A percentile compares a stretch with the other conserved stretches of the same genome.
These are phyloP conservation scores for Geotrichum reessii DNA, from an alignment of 1,139 yeast genomes.

Conservation along the genomic window DNA sequence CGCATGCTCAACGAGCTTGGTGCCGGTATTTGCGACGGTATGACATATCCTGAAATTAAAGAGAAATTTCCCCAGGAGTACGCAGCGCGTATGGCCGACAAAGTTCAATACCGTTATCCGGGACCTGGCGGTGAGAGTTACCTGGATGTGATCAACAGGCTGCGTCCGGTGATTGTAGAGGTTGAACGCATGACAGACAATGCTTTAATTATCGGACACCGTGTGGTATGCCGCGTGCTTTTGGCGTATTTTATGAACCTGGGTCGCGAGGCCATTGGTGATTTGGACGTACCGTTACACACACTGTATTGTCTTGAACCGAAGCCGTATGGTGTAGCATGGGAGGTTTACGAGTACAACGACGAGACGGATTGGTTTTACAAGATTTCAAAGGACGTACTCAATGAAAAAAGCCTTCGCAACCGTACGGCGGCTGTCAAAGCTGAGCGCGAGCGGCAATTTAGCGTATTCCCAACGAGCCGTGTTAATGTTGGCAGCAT, in stretches of 20 bases:
- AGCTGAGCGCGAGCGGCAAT: slow-evolving; percentile 13
- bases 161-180: slow-evolving; percentile 86
- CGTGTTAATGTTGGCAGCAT: background rate
- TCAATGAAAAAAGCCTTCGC: background rate
- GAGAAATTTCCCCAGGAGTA: slow-evolving; percentile 69
- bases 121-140: slow-evolving; percentile 98
- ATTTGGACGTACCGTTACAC: slow-evolving; percentile 87
- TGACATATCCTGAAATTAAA: slow-evolving; percentile 83
- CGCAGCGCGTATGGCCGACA: slow-evolving; percentile 65
- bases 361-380: slow-evolving; percentile 74
- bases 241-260: slow-evolving; percentile 85
- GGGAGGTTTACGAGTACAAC: slow-evolving; percentile 82
- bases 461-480: slow-evolving; percentile 17
- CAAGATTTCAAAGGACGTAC: slow-evolving; percentile 44
- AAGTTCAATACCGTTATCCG: slow-evolving; percentile 81
- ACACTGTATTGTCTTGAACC: slow-evolving; percentile 85
- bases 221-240: slow-evolving; percentile 84
- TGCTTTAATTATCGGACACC: slow-evolving; percentile 73
- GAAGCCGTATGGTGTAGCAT: slow-evolving; percentile 91
- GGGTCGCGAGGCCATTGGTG: slow-evolving; percentile 77
- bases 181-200: slow-evolving; percentile 89
- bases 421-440: slow-evolving; percentile 14
- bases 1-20: slow-evolving; percentile 90
- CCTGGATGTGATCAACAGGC: slow-evolving; percentile 82
- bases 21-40: slow-evolving; percentile 86